Base-by-base conservation (phyloP, 2,329 filamentous ascomycete species). In the Microsporum audouinii region DNA sequence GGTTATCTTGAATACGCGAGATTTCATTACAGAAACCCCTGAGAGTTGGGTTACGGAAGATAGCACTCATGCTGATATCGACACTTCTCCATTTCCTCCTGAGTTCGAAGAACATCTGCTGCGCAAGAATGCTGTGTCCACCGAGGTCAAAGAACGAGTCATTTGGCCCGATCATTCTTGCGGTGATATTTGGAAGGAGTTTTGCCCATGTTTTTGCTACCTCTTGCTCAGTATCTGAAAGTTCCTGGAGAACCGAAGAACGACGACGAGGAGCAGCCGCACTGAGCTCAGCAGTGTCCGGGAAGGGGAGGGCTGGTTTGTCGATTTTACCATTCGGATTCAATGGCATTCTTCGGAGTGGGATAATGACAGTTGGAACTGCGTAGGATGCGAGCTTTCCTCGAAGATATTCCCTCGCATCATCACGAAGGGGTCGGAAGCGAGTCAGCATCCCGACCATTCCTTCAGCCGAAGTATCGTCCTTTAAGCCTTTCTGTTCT, bases 261-360 rank as follows among this genome's bases (percentile, higher is more conserved):
- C 70, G 75, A 68, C 78, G 74, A 59, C 78, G 76, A 36, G 76
- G 77, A 61, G 79, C 78, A 2, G 81, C 82, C 34, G 82, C 80
- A 55, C 81, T 80, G 38, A 87, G 79, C 67, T 88, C 82, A 10
- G 83, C 82, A 29, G 84, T 84, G 72, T 92, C 89, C 43, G 85
- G 91, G 81, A 91, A 94, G 0, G 89, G 89, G 59, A 95, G 78
- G 1, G 83, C 84, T 12, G 88, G 86, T 73, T 85, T 87, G 73
- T 95, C 89, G 47, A 92, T 83, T 75, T 94, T 94, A 67, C 88
- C 88, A 66, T 91, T 91, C n/a, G 88, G 88, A 71, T 89, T 91
- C n/a, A 92, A 74, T 1, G 88, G 88, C 64, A 92, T 81, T 61
- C 84, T 84, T 63, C 84, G 80, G 61, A 94, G 82, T 0, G 86